Conservation (phyloP, 257 asterid species). For the Eucommia ulmoides region DNA sequence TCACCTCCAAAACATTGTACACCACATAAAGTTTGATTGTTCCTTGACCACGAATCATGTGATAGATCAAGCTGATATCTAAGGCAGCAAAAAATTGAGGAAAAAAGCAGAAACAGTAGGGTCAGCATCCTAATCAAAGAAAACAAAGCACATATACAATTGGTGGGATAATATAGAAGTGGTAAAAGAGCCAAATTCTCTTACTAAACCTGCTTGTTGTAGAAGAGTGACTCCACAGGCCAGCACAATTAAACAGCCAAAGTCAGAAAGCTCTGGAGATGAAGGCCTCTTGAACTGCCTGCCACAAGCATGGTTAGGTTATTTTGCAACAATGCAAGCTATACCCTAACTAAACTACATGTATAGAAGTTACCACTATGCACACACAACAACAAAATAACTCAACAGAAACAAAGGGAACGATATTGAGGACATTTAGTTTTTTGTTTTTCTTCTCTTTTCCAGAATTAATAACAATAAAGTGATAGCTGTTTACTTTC, state of each 20-base stretch:
- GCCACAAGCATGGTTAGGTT: slow-evolving; percentile 68
- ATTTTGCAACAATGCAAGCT: slow-evolving; percentile 24
- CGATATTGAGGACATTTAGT: background rate
- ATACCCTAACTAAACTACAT: background rate
- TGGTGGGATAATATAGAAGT: background rate
- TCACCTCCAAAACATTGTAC: slow-evolving; percentile 95
- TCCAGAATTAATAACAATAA: background rate
- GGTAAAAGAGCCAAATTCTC: slow-evolving; percentile 1
- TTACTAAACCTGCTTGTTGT: slow-evolving; percentile 76
- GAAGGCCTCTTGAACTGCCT: slow-evolving; percentile 96
- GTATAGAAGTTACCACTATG: background rate
- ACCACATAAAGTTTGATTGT: slow-evolving; percentile 90
- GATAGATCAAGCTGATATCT: slow-evolving; percentile 98
- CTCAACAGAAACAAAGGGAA: background rate
- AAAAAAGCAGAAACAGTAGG: too few species aligned
- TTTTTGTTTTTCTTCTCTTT: background rate
- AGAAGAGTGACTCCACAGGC: slow-evolving; percentile 64
- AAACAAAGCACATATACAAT: too few species aligned
- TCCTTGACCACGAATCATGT: slow-evolving; percentile 99
- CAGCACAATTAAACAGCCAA: slow-evolving; percentile 72
- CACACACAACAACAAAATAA: background rate
- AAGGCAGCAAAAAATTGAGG: slow-evolving; percentile 12
- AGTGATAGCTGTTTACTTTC: too few species aligned
- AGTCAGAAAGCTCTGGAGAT: slow-evolving; percentile 78
- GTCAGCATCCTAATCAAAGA: too few species aligned